Base-by-base conservation (phyloP, 768 basidiomycete genomes). In the Lyophyllum atratum region DNA sequence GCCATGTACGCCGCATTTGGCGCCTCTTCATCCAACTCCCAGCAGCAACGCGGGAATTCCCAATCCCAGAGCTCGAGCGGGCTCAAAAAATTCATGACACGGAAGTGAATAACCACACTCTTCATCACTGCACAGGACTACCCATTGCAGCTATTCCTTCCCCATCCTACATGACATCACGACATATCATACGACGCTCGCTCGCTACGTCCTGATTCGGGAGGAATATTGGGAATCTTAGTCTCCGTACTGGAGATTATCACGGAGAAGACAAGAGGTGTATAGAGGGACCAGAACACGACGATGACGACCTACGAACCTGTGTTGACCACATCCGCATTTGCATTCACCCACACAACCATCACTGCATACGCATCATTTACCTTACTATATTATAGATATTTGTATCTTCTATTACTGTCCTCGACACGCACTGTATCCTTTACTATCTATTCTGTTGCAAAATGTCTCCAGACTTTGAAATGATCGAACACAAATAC, bases 1-100 rank as follows among this genome's bases (percentile, higher is more conserved):
- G 70, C 72, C 60, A 83, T 85, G 81, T 86, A 83, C 70, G 75
- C 84, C 37, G 74, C 82, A 4, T 77, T 85, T 55, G 62, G 72
- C 26, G 60, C 70, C 45, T 66, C 66, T 17, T 39, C 66, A 55
- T 56, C 59, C 10, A 49, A 52, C 22, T 49, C 63, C 46, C 61
- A 61, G 34, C 59, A 58, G 51, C 60, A 50, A 33, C 63, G 54
- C 21, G 54, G 59, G 26, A 51, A 46, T 55, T 66, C 69, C 17
- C 44, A 55, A 50, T 37, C 65, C 56, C 58, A 58, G 68, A 59
- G 65, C 55, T 64, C 71, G 51, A 55, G 58, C 61, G 63, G 69
- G 61, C 70, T 67, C 70, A 76, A 70, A 70, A 77, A 71, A 52
- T 68, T 69, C 39, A 29, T 68, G 40, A 60, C 60, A 64, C 54